phyloP scores from a whole-genome alignment of 345 rosid species.

The Crucihimalaya himalaica region DNA sequence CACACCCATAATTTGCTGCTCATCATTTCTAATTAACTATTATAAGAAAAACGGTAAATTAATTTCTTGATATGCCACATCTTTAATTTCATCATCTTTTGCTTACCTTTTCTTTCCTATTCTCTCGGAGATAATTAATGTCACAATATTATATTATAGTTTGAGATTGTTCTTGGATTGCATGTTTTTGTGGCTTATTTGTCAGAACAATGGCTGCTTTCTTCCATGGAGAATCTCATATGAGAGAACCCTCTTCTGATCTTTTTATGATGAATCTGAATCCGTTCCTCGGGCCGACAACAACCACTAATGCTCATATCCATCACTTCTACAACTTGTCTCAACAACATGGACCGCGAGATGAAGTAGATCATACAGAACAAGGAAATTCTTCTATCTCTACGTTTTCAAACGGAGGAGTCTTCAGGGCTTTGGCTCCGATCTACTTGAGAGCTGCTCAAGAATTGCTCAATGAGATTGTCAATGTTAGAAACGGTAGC shows the following conservation, averaged over 20 bases:
- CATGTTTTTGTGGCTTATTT: neutral
- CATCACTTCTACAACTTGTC: constrained; percentile 26
- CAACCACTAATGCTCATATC: constrained; percentile 7
- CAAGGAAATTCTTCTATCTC: constrained; percentile 48
- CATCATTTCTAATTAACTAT: constrained; percentile 21
- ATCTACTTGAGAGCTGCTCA: constrained; percentile 73
- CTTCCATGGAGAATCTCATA: constrained; percentile 30
- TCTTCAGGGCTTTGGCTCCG: constrained; percentile 47
- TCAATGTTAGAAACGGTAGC: constrained; percentile 44
- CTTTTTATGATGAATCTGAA: constrained; percentile 23
- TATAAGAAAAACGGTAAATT: neutral
- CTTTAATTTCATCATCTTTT: constrained; percentile 2
- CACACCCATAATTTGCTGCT: constrained; percentile 24
- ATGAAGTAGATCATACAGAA: constrained; percentile 13
- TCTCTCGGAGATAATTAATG: neutral
- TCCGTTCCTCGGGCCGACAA: constrained; percentile 5
- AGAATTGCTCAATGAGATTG: constrained; percentile 74
- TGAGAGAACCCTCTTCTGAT: constrained; percentile 33
- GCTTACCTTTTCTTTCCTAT: neutral
- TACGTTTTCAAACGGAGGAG: constrained; percentile 46
- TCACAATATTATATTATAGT: neutral
- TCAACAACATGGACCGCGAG: constrained; percentile 11
- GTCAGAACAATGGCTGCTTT: constrained; percentile 26
- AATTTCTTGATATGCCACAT: neutral
- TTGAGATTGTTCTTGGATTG: constrained; percentile 9